These are phyloP conservation scores for Akebia trifoliata DNA, from an alignment of 164 flowering plant genomes.

Conservation along the genomic window DNA sequence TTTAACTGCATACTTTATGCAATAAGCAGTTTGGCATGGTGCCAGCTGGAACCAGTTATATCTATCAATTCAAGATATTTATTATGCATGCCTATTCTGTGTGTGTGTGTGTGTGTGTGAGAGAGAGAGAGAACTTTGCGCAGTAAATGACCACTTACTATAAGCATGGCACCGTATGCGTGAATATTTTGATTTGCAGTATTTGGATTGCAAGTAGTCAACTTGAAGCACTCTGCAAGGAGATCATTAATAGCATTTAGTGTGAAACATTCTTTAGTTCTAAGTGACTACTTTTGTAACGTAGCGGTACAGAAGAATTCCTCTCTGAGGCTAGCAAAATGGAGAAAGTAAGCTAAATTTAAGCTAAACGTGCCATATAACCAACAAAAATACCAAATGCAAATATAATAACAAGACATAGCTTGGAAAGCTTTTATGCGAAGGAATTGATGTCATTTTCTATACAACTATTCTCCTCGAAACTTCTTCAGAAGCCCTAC, in stretches of 20 bases:
- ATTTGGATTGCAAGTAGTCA: slow-evolving; percentile 54
- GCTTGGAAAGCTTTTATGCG: too few species aligned
- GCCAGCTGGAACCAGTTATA: neutral
- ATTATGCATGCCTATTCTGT: neutral
- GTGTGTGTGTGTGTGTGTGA: neutral
- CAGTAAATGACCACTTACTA: slow-evolving; percentile 49
- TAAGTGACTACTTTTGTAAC: neutral
- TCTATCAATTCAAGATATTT: neutral
- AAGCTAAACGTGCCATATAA: too few species aligned
- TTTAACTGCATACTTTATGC: neutral
- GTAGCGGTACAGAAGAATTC: neutral
- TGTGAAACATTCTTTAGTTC: neutral
- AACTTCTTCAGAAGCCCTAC: too few species aligned
- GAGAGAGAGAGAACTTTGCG: neutral
- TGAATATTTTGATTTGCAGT: slow-evolving; percentile 73
- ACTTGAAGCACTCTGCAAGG: slow-evolving; percentile 69
- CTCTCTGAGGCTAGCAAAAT: neutral
- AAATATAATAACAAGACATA: neutral
- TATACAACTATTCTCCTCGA: too few species aligned
- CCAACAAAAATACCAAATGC: neutral
- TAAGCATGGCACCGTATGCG: slow-evolving; percentile 70
- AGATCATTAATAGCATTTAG: slow-evolving; percentile 1
- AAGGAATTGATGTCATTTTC: too few species aligned
- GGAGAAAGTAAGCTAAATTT: too few species aligned
- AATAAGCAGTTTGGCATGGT: neutral